Percentiles rank a stretch among this genome's conserved stretches.
Evolutionary conservation across 345 rosid genomes (phyloP).

Genomic region (Toxicodendron radicans): DNA sequence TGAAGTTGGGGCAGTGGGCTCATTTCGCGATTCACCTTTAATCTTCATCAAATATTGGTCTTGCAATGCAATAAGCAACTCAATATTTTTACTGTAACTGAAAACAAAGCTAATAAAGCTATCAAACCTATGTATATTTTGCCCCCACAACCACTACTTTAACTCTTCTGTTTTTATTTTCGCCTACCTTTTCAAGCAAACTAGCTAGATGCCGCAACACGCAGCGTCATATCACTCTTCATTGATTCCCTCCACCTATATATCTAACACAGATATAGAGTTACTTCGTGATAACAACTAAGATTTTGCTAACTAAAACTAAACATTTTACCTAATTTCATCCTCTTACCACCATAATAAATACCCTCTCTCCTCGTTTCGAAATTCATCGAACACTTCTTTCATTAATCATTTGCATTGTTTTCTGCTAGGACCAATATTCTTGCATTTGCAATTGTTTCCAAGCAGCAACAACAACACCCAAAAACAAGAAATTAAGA

Average conservation of each 20-base stretch:
- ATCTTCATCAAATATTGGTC: too few relatives aligned
- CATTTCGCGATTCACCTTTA: too few relatives aligned
- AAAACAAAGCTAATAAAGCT: too few relatives aligned
- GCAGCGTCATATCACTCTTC: slow-evolving; percentile 16
- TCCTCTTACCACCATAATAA: not conserved
- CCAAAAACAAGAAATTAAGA: not conserved
- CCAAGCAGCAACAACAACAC: not conserved
- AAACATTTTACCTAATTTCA: slow-evolving; percentile 10
- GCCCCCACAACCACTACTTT: not conserved
- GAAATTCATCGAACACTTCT: slow-evolving; percentile 3
- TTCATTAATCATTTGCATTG: not conserved
- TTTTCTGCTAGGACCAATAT: not conserved
- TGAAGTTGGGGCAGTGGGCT: not conserved
- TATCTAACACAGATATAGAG: slow-evolving; percentile 1
- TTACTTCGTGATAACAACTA: slow-evolving; percentile 12
- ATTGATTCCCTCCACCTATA: slow-evolving; percentile 12
- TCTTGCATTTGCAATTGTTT: too few relatives aligned
- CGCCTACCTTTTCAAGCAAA: slow-evolving; percentile 41
- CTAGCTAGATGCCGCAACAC: slow-evolving; percentile 19
- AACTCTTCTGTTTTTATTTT: too few relatives aligned
- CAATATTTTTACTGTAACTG: not conserved
- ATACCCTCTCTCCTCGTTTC: not conserved
- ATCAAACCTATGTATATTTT: too few relatives aligned
- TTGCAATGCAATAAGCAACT: not conserved
- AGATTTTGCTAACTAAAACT: slow-evolving; percentile 9